Conservation (phyloP, 2,329 filamentous ascomycete genomes). For the Hymenotorrendiella dingleyae region DNA sequence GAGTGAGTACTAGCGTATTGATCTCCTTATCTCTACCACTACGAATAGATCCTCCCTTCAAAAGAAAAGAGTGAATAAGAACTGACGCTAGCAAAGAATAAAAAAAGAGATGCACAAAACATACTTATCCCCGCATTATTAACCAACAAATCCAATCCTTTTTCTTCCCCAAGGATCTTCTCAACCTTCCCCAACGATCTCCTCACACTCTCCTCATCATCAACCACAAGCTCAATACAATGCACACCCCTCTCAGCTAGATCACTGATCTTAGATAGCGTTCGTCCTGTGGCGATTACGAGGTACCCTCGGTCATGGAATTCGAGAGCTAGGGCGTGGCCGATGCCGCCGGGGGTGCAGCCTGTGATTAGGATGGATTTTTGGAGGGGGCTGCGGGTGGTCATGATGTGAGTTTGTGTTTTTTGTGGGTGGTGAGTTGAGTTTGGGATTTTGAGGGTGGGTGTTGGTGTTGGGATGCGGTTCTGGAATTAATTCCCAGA, state of each 20-base stretch:
- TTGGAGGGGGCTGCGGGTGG: too few species aligned
- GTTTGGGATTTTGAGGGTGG: too few species aligned
- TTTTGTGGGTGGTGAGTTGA: too few species aligned
- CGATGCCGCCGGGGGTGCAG: conserved; percentile 30
- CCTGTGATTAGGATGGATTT: too few species aligned
- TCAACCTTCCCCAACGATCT: conserved; percentile 20
- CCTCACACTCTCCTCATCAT: conserved; percentile 31
- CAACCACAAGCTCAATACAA: conserved; percentile 34
- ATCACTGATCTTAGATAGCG: conserved; percentile 29
- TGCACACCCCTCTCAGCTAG: conserved; percentile 21
- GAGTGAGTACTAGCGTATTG: too few species aligned
- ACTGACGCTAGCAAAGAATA: background rate
- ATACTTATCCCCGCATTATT: conserved; percentile 36
- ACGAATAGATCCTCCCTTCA: too few species aligned
- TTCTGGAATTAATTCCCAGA: too few species aligned
- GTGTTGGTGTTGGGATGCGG: too few species aligned
- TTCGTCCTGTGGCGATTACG: conserved; percentile 36
- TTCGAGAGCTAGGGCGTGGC: conserved; percentile 34
- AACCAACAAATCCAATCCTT: conserved; percentile 34
- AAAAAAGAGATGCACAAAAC: too few species aligned
- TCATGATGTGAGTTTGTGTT: too few species aligned
- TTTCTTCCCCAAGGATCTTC: conserved; percentile 30
- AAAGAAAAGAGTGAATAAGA: too few species aligned
- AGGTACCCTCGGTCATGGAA: conserved; percentile 31
- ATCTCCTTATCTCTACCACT: too few species aligned